These are phyloP conservation scores for Dipteronia dyeriana DNA, from an alignment of 345 rosid species.

Conservation along the genomic window DNA sequence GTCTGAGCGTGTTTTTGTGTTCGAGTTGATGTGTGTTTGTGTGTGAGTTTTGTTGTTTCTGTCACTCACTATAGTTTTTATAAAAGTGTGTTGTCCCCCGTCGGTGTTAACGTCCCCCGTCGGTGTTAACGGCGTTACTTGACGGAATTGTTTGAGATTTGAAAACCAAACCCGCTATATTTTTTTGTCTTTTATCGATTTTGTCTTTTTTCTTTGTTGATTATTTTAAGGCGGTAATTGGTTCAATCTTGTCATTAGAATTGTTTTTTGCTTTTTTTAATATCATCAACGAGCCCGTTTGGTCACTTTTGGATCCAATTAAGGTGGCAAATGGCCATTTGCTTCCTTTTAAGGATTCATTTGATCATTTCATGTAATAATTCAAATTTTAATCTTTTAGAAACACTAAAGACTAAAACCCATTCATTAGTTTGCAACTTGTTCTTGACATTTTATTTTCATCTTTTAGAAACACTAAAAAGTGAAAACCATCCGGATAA, in stretches of 20 bases:
- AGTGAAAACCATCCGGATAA: no score
- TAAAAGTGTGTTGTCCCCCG: slow-evolving; percentile 32
- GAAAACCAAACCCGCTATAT: neutral
- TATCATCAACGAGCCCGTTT: neutral
- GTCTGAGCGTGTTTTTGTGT: neutral
- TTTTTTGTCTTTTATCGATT: neutral
- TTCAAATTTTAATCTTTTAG: no score
- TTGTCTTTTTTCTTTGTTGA: neutral
- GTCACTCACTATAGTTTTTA: slow-evolving; percentile 30
- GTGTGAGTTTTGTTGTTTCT: slow-evolving; percentile 26
- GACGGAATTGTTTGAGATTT: slow-evolving; percentile 36
- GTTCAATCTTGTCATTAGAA: neutral
- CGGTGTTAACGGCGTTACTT: slow-evolving; percentile 64
- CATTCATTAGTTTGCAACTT: no score
- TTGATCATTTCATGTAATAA: no score
- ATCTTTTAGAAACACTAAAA: no score
- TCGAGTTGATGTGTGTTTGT: neutral
- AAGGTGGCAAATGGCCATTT: neutral
- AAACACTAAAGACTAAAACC: no score
- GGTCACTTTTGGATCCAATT: neutral
- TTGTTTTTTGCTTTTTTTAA: neutral
- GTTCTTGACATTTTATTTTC: no score
- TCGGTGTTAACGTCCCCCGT: slow-evolving; percentile 78
- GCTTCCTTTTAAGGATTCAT: no score
- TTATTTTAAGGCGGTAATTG: no score